Conservation (phyloP, 495 filamentous ascomycete genomes). For the Margaritispora aquatica region DNA sequence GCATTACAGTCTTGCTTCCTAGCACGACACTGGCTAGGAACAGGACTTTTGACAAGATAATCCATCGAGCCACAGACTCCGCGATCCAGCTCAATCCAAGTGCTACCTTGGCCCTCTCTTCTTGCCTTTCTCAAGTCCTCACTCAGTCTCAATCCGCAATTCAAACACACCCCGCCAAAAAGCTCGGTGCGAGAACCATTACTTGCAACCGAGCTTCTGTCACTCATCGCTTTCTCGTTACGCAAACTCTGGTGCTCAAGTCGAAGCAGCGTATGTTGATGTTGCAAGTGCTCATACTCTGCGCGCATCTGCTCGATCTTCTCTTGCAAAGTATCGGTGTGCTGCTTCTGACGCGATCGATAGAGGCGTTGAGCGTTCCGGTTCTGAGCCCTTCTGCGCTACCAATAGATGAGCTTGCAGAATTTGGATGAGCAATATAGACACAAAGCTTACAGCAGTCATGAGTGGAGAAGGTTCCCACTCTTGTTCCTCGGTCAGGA, state of each 20-base stretch:
- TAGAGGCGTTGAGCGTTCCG: constrained; percentile 3
- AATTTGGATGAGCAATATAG: too few relatives aligned
- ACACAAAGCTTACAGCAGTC: background rate
- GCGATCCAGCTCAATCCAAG: too few relatives aligned
- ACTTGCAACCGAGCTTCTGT: background rate
- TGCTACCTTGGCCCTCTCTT: too few relatives aligned
- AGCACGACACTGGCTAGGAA: too few relatives aligned
- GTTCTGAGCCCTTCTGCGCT: constrained; percentile 8
- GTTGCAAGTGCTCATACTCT: constrained; percentile 5
- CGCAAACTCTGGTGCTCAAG: background rate
- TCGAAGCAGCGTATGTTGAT: background rate
- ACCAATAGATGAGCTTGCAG: background rate
- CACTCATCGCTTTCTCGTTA: background rate
- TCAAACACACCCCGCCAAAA: background rate
- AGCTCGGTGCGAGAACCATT: background rate
- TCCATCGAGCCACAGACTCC: too few relatives aligned
- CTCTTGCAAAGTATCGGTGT: background rate
- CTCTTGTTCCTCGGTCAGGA: background rate
- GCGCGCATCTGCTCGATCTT: background rate
- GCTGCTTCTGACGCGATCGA: constrained; percentile 8
- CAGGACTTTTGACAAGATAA: too few relatives aligned
- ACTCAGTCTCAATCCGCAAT: too few relatives aligned
- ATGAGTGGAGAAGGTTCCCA: background rate
- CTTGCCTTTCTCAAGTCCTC: too few relatives aligned
- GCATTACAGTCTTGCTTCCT: too few relatives aligned